These are phyloP conservation scores for Hypholoma sublateritium DNA, from an alignment of 768 basidiomycete species.

Conservation along the genomic window DNA sequence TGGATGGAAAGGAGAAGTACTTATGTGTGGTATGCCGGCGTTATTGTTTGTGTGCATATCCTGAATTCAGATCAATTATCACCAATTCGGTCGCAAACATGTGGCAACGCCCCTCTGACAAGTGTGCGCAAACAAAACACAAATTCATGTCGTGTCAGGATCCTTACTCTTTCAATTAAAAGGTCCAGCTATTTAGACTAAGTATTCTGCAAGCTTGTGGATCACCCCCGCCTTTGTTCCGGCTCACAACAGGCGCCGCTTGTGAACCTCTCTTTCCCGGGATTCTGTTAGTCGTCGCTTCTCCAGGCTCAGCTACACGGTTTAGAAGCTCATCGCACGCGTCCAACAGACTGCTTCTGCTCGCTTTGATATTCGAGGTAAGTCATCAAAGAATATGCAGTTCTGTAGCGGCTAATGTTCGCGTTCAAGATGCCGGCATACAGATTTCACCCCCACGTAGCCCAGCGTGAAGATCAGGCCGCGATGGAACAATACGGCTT, in stretches of 20 bases:
- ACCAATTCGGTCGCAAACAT: background rate
- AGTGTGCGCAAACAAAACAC: slow-evolving; percentile 1
- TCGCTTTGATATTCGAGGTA: no score
- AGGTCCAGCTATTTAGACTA: background rate
- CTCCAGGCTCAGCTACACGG: no score
- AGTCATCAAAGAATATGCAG: no score
- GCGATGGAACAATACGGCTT: no score
- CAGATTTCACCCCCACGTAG: no score
- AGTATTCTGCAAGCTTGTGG: background rate
- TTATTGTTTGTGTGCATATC: background rate
- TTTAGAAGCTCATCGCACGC: no score
- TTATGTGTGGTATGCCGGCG: background rate
- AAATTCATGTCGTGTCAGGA: background rate
- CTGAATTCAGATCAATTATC: background rate
- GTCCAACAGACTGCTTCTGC: no score
- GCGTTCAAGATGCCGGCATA: no score
- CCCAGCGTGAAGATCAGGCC: no score
- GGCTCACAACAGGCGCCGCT: background rate
- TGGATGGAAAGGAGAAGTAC: background rate
- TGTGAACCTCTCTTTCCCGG: no score
- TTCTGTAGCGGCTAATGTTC: no score
- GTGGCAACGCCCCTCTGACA: background rate
- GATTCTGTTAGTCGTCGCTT: no score
- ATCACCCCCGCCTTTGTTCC: background rate
- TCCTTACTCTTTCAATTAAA: background rate